A percentile compares a stretch with the other conserved stretches of the same genome.
Evolutionary conservation across 2,329 filamentous ascomycete genomes (phyloP).

Genomic region (Neopestalotiopsis sp.): DNA sequence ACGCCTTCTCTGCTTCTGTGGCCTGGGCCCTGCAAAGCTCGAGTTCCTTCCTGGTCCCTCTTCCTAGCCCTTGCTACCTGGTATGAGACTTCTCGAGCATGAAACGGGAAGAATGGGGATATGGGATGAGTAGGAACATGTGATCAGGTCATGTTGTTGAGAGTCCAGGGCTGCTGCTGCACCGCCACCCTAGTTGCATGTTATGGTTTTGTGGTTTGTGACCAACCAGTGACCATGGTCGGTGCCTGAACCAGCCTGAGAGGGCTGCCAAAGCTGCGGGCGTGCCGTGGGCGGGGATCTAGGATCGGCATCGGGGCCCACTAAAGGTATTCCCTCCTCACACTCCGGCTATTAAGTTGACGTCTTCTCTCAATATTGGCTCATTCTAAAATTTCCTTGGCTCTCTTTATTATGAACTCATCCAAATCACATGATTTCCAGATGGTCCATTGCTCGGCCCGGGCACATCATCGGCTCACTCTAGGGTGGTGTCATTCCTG

Average conservation of each 20-base stretch:
- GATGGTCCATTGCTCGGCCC: background rate
- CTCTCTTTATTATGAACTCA: background rate
- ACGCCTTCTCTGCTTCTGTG: background rate
- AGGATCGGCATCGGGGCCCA: too few species aligned
- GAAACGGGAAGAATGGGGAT: background rate
- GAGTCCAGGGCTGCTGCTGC: background rate
- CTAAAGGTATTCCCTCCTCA: too few species aligned
- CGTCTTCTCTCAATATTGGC: too few species aligned
- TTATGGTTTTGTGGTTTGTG: background rate
- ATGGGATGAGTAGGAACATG: background rate
- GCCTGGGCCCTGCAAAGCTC: background rate
- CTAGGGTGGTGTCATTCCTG: background rate
- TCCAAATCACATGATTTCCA: background rate
- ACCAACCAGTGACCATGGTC: too few species aligned
- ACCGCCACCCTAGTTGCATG: background rate
- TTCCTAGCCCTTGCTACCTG: background rate
- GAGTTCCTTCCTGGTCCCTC: background rate
- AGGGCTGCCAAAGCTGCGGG: too few species aligned
- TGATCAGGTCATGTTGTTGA: background rate
- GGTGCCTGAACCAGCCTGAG: too few species aligned
- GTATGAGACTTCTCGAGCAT: background rate
- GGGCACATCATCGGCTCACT: background rate
- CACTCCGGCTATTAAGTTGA: too few species aligned
- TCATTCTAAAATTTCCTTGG: background rate
- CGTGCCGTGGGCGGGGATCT: too few species aligned